Conservation (phyloP, 1,284 basidiomycete species). For the Sutorius eximius region DNA sequence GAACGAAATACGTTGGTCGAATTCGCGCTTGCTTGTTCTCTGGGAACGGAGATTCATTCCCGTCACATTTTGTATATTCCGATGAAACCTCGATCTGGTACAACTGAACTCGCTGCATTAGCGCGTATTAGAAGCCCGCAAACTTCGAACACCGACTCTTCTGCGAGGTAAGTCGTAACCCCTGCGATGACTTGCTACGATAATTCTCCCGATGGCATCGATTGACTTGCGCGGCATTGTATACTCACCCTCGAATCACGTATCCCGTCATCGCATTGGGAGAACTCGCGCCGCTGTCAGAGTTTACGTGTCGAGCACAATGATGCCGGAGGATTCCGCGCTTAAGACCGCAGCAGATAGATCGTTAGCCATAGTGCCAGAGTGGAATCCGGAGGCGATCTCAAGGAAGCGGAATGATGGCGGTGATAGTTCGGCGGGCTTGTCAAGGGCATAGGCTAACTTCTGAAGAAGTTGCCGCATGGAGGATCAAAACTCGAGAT, state of each 20-base stretch:
- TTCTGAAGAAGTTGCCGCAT: constrained; percentile 23
- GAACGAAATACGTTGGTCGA: constrained; percentile 9
- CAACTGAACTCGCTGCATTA: constrained; percentile 13
- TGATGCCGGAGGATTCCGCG: constrained; percentile 7
- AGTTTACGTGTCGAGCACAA: constrained; percentile 29
- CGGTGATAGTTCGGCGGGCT: constrained; percentile 29
- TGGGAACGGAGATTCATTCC: constrained; percentile 29
- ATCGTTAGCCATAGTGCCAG: constrained; percentile 3
- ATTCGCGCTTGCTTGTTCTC: constrained; percentile 31
- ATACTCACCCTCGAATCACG: constrained; percentile 34
- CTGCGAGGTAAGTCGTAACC: constrained; percentile 18
- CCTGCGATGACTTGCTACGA: constrained; percentile 8
- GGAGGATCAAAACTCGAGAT: constrained; percentile 20
- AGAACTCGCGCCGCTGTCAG: constrained; percentile 32
- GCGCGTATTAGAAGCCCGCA: constrained; percentile 22
- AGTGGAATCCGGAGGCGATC: constrained; percentile 18
- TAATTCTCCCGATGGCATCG: constrained; percentile 36
- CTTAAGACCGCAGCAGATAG: constrained; percentile 10
- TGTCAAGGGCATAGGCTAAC: constrained; percentile 15
- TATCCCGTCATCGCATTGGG: constrained; percentile 11
- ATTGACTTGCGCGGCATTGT: constrained; percentile 26
- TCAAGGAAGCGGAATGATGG: constrained; percentile 21
- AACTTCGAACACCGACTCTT: constrained; percentile 16
- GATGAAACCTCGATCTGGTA: constrained; percentile 27
- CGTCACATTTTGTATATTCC: constrained; percentile 21